Conservation (phyloP, 2,329 filamentous ascomycete genomes). For the Huntiella decipiens region DNA sequence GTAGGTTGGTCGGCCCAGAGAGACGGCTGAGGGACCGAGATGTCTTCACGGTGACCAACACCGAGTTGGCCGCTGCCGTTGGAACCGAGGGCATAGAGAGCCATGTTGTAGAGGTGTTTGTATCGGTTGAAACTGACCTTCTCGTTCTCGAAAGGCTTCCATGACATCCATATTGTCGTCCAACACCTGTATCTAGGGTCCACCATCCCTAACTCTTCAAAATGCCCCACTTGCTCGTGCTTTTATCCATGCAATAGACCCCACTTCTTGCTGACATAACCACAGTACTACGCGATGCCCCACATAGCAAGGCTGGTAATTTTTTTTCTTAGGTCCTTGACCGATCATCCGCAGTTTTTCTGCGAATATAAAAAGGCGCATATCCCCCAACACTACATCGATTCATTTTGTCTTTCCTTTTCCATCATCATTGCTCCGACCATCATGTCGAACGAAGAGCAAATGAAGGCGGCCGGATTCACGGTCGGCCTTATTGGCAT, state of each 20-base stretch:
- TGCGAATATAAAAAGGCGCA: conserved; percentile 5
- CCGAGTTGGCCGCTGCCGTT: conserved; percentile 62
- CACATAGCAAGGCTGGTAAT: conserved; percentile 1
- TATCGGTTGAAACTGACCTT: background rate
- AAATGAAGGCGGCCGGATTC: conserved; percentile 39
- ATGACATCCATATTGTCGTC: too few species aligned
- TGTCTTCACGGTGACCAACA: conserved; percentile 51
- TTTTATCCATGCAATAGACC: background rate
- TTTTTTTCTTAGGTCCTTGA: background rate
- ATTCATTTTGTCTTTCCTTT: conserved; percentile 1
- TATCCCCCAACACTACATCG: background rate
- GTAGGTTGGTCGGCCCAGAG: conserved; percentile 30
- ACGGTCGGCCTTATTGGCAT: conserved; percentile 91
- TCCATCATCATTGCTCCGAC: background rate
- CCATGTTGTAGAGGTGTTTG: conserved; percentile 8
- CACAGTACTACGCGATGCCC: conserved; percentile 2
- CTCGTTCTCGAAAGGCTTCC: too few species aligned
- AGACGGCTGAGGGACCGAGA: conserved; percentile 44
- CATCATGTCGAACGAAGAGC: conserved; percentile 4
- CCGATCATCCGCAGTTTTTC: background rate
- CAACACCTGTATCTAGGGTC: too few species aligned
- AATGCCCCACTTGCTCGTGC: too few species aligned
- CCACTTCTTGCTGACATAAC: conserved; percentile 1
- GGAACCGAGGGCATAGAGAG: conserved; percentile 51
- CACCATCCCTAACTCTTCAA: too few species aligned